Percentiles rank a stretch among this genome's conserved stretches.
Conservation (phyloP, 164 flowering plant genomes). For the Brasenia schreberi region DNA sequence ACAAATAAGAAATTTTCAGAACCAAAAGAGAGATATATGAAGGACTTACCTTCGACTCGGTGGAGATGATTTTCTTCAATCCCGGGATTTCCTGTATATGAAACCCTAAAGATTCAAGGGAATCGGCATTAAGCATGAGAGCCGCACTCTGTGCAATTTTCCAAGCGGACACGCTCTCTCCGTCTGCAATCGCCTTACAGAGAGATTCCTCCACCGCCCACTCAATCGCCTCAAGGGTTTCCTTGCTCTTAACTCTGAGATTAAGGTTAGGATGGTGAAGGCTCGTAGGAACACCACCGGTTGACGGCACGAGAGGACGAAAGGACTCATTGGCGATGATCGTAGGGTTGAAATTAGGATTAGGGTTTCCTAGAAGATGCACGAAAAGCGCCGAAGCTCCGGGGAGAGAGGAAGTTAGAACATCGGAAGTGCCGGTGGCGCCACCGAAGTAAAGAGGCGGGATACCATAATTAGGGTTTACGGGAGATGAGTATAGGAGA, state of each 20-base stretch:
- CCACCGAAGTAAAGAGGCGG: constrained; percentile 1
- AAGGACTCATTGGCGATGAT: neutral
- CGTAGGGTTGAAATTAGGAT: neutral
- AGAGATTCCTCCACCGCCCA: constrained; percentile 33
- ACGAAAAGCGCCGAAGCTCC: neutral
- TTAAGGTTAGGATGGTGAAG: neutral
- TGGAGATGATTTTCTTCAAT: constrained; percentile 31
- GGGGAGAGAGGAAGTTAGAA: neutral
- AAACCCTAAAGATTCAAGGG: constrained; percentile 57
- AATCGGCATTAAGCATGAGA: constrained; percentile 35
- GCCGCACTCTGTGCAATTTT: constrained; percentile 39
- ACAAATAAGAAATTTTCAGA: neutral
- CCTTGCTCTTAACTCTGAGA: constrained; percentile 1
- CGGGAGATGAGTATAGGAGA: neutral
- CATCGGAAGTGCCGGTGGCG: constrained; percentile 9
- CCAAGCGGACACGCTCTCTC: constrained; percentile 52
- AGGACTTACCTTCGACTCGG: constrained; percentile 59
- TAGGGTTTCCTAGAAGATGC: neutral
- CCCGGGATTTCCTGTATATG: constrained; percentile 62
- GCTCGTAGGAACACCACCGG: neutral
- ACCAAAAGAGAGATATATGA: neutral
- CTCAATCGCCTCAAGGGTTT: constrained; percentile 26
- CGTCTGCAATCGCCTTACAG: constrained; percentile 25
- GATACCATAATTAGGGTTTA: constrained; percentile 3
- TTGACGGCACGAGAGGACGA: neutral